These are phyloP conservation scores for Aspergillus piperis DNA, from an alignment of 2,329 filamentous ascomycete species.

Conservation along the genomic window DNA sequence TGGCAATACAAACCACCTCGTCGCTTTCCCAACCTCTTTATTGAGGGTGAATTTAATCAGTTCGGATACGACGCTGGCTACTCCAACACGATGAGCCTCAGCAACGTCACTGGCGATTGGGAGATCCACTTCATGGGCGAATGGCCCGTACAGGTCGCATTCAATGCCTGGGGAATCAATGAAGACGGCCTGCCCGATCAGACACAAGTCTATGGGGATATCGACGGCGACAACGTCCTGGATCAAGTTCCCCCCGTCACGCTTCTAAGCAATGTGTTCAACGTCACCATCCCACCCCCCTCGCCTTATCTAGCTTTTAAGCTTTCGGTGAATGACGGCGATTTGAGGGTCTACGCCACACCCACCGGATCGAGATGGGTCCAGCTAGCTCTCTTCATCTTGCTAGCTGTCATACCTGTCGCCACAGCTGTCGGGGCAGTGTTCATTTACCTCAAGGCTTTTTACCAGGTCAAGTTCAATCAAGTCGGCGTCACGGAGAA, in stretches of 20 bases:
- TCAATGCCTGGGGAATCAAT: conserved; percentile 68
- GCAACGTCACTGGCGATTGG: conserved; percentile 53
- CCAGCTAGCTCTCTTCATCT: conserved; percentile 57
- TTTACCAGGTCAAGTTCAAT: conserved; percentile 65
- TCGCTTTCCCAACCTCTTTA: conserved; percentile 62
- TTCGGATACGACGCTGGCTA: conserved; percentile 63
- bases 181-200: conserved; percentile 62
- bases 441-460: conserved; percentile 60
- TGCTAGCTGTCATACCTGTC: conserved; percentile 56
- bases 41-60: conserved; percentile 63
- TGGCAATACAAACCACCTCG: conserved; percentile 43
- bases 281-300: conserved; percentile 58
- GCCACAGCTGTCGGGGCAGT: conserved; percentile 50
- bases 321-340: conserved; percentile 57
- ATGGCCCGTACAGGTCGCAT: conserved; percentile 62
- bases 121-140: conserved; percentile 62
- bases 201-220: conserved; percentile 61
- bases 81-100: conserved; percentile 53
- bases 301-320: conserved; percentile 57
- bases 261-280: conserved; percentile 57
- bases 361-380: conserved; percentile 55
- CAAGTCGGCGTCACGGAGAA: conserved; percentile 56
- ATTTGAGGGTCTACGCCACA: conserved; percentile 53
- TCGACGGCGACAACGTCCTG: conserved; percentile 60
- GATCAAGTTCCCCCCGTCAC: conserved; percentile 63